phyloP scores from a whole-genome alignment of 176 grass and related monocot genomes.

The Aegilops sharonensis region DNA sequence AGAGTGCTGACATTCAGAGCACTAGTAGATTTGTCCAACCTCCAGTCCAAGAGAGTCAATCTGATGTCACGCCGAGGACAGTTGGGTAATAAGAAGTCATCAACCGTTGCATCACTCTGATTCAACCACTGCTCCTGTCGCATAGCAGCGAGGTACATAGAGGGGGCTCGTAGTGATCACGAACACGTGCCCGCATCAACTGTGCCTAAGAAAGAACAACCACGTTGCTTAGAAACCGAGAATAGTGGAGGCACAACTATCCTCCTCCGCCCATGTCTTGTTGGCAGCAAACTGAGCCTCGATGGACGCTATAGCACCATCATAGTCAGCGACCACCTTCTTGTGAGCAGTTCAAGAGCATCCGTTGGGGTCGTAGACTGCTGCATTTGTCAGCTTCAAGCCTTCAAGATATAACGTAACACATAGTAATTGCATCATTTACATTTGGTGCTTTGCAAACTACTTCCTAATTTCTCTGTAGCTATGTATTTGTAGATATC shows the following conservation, averaged over 20 bases:
- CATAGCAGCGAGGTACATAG: background rate
- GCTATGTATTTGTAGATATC: slow-evolving; percentile 51
- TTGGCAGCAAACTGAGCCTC: background rate
- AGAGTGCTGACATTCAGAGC: background rate
- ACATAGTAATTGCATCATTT: background rate
- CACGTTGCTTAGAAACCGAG: background rate
- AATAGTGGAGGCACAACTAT: background rate
- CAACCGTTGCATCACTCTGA: background rate
- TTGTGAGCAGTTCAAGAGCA: background rate
- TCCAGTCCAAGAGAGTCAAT: background rate
- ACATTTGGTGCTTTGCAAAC: background rate
- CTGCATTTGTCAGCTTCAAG: background rate
- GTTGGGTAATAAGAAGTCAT: background rate
- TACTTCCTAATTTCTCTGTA: slow-evolving; percentile 26
- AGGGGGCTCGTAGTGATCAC: background rate
- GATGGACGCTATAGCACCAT: background rate
- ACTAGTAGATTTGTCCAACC: background rate
- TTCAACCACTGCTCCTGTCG: background rate
- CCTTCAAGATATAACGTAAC: slow-evolving; percentile 15
- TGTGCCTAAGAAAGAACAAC: background rate
- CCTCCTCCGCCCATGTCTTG: background rate
- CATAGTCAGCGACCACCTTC: background rate
- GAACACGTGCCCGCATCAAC: background rate
- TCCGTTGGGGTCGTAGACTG: background rate
- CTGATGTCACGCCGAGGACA: background rate